Conservation (phyloP, 1,139 yeast species). For the Debaryomyces sp. region DNA sequence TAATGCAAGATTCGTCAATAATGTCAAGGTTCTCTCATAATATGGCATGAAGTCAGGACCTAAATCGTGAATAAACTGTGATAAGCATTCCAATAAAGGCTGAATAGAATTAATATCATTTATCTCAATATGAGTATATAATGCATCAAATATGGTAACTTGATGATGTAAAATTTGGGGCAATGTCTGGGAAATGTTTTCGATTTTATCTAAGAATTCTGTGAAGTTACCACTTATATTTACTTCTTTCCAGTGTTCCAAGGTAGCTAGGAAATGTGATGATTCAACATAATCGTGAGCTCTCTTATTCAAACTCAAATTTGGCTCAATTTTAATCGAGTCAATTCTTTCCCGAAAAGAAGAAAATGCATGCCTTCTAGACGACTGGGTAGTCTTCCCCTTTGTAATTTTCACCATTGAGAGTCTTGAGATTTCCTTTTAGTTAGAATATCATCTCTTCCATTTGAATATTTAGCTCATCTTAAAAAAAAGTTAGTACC, state of each 20-base stretch:
- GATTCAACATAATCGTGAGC: constrained; percentile 72
- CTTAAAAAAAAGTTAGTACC: constrained; percentile 3
- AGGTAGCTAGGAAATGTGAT: constrained; percentile 78
- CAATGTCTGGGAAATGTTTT: constrained; percentile 62
- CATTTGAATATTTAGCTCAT: constrained; percentile 2
- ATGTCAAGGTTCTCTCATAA: constrained; percentile 54
- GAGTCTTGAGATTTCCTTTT: neutral
- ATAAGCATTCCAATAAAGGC: constrained; percentile 76
- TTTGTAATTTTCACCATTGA: constrained; percentile 1
- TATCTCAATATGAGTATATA: constrained; percentile 50
- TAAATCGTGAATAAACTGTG: constrained; percentile 89
- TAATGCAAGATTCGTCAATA: constrained; percentile 56
- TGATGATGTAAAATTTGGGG: constrained; percentile 83
- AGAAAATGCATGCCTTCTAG: constrained; percentile 63
- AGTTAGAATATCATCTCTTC: neutral
- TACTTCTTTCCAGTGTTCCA: constrained; percentile 86
- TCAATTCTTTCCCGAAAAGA: constrained; percentile 87
- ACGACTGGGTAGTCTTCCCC: constrained; percentile 50
- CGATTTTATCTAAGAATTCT: constrained; percentile 60
- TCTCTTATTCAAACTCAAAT: constrained; percentile 60
- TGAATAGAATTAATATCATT: constrained; percentile 76
- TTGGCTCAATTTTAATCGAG: constrained; percentile 82
- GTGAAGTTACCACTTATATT: constrained; percentile 77
- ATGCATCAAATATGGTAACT: constrained; percentile 54
- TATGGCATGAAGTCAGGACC: constrained; percentile 87